These are phyloP conservation scores for Plantago lanceolata DNA, from an alignment of 305 asterid species.

Conservation along the genomic window DNA sequence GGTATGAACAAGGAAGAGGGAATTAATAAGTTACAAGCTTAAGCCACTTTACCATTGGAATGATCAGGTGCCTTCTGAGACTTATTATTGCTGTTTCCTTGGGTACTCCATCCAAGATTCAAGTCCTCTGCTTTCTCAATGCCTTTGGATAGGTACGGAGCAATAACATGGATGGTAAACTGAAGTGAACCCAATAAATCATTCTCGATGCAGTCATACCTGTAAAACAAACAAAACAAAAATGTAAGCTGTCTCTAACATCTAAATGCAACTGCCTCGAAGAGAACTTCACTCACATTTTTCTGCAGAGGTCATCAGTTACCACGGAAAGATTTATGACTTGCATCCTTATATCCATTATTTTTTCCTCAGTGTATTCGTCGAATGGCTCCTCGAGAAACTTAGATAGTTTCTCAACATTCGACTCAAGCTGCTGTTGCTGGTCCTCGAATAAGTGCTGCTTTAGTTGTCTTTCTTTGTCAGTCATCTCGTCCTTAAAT, in stretches of 20 bases:
- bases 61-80: conserved; percentile 34
- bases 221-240: conserved; percentile 31
- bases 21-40: conserved; percentile 18
- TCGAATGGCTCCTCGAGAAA: conserved; percentile 70
- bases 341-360: conserved; percentile 72
- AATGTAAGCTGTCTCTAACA: conserved; percentile 22
- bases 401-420: conserved; percentile 76
- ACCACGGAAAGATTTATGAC: conserved; percentile 61
- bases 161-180: conserved; percentile 52
- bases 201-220: conserved; percentile 84
- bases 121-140: conserved; percentile 72
- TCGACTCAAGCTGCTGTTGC: conserved; percentile 89
- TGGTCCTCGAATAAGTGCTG: conserved; percentile 82
- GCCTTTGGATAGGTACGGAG: conserved; percentile 76
- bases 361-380: conserved; percentile 38
- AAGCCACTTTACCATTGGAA: conserved; percentile 44
- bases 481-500: conserved; percentile 70
- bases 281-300: conserved; percentile 47
- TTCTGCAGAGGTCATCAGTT: conserved; percentile 68
- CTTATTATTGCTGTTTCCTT: conserved; percentile 27
- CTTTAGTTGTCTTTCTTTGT: conserved; percentile 57
- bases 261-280: conserved; percentile 2
- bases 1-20: not conserved
- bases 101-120: conserved; percentile 34
- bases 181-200: conserved; percentile 68